Conservation (phyloP, 306 rosid genomes). For the Mimosa pudica region DNA sequence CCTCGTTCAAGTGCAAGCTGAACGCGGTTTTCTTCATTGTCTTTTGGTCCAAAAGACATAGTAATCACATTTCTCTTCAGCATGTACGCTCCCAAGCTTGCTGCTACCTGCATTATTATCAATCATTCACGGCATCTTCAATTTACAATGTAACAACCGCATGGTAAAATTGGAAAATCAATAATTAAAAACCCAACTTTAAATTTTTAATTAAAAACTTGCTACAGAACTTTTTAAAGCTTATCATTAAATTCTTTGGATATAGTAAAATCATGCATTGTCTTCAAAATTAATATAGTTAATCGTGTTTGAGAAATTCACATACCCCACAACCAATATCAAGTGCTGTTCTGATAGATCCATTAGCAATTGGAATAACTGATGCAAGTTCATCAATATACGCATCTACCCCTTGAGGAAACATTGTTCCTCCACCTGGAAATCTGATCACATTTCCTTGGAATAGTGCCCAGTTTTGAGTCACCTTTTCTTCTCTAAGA, state of each 20-base stretch:
- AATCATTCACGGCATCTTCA: conserved; percentile 18
- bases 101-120: conserved; percentile 71
- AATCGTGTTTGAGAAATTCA: conserved; percentile 4
- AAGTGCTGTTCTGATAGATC: conserved; percentile 87
- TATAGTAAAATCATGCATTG: no score
- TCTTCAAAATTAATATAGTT: no score
- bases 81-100: conserved; percentile 98
- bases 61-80: conserved; percentile 78
- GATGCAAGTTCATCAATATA: conserved; percentile 90
- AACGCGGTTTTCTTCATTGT: conserved; percentile 93
- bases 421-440: conserved; percentile 98
- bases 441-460: conserved; percentile 86
- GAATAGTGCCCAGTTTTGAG: conserved; percentile 80
- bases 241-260: no score
- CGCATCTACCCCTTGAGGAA: conserved; percentile 93
- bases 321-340: conserved; percentile 98
- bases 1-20: conserved; percentile 97
- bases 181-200: background rate
- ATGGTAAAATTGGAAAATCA: background rate
- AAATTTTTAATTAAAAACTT: background rate
- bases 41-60: conserved; percentile 95
- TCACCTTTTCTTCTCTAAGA: conserved; percentile 86
- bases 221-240: background rate
- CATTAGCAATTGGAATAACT: conserved; percentile 81
- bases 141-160: conserved; percentile 10